Evolutionary conservation across 331 rosid genomes (phyloP), one percentile per base, ranked within the genome.

Genomic region (Rosa hybrid): DNA sequence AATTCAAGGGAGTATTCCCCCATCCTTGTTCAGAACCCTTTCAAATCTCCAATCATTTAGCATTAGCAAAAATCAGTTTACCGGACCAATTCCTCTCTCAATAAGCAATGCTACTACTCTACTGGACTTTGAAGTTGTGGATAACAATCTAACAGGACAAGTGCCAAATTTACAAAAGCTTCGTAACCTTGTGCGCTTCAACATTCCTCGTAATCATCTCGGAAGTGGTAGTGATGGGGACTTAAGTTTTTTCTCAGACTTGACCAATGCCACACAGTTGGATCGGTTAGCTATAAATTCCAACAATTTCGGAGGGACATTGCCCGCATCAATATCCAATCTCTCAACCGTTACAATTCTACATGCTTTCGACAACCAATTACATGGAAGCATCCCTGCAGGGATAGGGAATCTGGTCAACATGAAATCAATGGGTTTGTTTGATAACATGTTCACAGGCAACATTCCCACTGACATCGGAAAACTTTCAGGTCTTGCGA

Each of bases 371-470:
- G 7, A 2, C 6, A 80, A 77, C 44, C 54, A 62, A 4, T 0
- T 86, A 27, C 16, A 30, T n/a, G 86, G 89, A n/a, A 75, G 4
- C 49, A 72, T 86, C 3, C 81, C 76, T 9, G 2, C 21, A 16
- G 71, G 63, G 42, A 14, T 86, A 12, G 83, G 16, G 8, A 80
- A 80, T 7, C 8, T 80, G 4, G 6, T 14, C 4, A 56, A 71
- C 50, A 62, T 86, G 41, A 9, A 14, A 8, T 0, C 4, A 0
- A 0, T 80, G 7, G 0, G 0, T 4, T 0, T 77, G 50, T 4
- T 0, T 3, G 0, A 39, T 6, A 86, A 82, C 50, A 6, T 6
- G 20, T 72, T 83, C 54, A 83, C 50, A 12, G 79, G 87, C 0
- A 21, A 5, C 27, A 80, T 80, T 39, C 83, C 87, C 12, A 34